Evolutionary conservation across 2,329 filamentous ascomycete species (phyloP).

Genomic region (Fusarium temperatum): DNA sequence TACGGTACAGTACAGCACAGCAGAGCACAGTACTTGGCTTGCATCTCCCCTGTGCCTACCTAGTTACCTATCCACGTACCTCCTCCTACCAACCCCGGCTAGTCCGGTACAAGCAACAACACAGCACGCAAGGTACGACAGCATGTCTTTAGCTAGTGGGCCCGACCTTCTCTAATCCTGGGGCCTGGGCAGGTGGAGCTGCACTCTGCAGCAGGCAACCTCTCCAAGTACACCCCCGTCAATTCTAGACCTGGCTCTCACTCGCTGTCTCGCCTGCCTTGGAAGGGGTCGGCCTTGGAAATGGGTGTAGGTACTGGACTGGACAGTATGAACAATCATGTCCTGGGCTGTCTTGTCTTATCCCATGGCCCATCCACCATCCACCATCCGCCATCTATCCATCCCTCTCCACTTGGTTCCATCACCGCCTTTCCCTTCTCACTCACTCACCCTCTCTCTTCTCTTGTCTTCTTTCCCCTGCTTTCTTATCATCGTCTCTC

Average conservation of each 20-base stretch:
- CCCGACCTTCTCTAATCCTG: background rate
- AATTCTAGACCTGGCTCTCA: conserved; percentile 12
- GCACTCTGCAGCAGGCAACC: background rate
- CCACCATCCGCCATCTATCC: conserved; percentile 38
- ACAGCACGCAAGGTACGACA: conserved; percentile 27
- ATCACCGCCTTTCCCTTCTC: conserved; percentile 49
- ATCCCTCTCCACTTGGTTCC: conserved; percentile 47
- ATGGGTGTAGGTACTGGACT: conserved; percentile 1
- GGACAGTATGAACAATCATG: conserved; percentile 34
- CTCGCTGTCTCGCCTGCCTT: conserved; percentile 23
- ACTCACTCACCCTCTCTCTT: conserved; percentile 47
- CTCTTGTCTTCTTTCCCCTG: conserved; percentile 46
- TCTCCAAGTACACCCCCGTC: conserved; percentile 28
- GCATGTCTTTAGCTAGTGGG: conserved; percentile 17
- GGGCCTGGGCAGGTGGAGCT: background rate
- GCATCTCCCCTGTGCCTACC: conserved; percentile 9
- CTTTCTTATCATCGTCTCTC: conserved; percentile 46
- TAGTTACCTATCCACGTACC: background rate
- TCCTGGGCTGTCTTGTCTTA: conserved; percentile 6
- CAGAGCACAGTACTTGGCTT: conserved; percentile 2
- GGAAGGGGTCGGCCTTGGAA: conserved; percentile 23
- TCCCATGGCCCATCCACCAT: conserved; percentile 40
- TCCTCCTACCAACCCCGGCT: conserved; percentile 16
- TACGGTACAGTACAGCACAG: background rate
- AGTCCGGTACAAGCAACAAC: conserved; percentile 29